A percentile compares a stretch with the other conserved stretches of the same genome.
Conservation (phyloP, 164 flowering plant species). For the Vitis riparia region DNA sequence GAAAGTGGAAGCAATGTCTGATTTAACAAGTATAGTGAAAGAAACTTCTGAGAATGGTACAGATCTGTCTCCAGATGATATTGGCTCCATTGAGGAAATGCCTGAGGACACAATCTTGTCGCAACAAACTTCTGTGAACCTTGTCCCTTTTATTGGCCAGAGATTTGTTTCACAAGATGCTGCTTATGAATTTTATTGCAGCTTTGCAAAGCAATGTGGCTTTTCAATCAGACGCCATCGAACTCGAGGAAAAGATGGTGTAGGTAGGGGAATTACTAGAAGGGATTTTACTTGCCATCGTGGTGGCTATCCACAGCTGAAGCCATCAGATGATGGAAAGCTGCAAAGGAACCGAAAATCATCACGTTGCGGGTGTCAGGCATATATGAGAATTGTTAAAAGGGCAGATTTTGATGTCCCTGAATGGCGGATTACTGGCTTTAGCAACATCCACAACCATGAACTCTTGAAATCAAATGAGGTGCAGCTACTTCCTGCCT, state of each 20-base stretch:
- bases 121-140: conserved; percentile 75
- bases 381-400: conserved; percentile 78
- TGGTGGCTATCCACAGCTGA: conserved; percentile 76
- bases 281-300: conserved; percentile 89
- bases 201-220: conserved; percentile 85
- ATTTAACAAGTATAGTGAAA: conserved; percentile 38
- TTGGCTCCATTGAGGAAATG: conserved; percentile 58
- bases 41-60: conserved; percentile 68
- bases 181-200: conserved; percentile 83
- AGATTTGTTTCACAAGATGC: conserved; percentile 88
- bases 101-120: conserved; percentile 73
- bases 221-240: conserved; percentile 84
- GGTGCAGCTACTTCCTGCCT: conserved; percentile 59
- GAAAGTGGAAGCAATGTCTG: conserved; percentile 33
- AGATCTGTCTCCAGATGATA: conserved; percentile 66
- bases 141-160: conserved; percentile 80
- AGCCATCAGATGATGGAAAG: conserved; percentile 72
- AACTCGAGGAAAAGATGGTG: conserved; percentile 84
- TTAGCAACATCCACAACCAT: conserved; percentile 77
- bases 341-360: conserved; percentile 79
- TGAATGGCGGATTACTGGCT: conserved; percentile 85
- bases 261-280: conserved; percentile 80
- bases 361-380: conserved; percentile 83
- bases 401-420: conserved; percentile 75
- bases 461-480: conserved; percentile 67